Conservation (phyloP, 2,329 filamentous ascomycete genomes). For the Fusarium incarnatum region DNA sequence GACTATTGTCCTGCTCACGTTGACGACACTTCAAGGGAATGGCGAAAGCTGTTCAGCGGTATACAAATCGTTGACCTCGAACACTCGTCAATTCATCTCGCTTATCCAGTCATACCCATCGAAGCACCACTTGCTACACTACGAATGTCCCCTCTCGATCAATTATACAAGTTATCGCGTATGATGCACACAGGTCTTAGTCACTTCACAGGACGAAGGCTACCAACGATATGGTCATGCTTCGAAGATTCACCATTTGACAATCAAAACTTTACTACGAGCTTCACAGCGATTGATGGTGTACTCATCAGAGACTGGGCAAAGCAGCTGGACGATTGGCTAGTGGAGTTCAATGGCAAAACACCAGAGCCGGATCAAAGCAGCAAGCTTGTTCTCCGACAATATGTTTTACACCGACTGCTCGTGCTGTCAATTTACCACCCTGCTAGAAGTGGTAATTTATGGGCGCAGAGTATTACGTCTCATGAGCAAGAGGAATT, state of each 20-base stretch:
- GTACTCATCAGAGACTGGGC: conserved; percentile 18
- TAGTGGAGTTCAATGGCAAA: conserved; percentile 15
- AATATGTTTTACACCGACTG: conserved; percentile 10
- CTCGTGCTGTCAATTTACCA: conserved; percentile 8
- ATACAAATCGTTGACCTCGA: conserved; percentile 21
- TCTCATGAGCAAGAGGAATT: conserved; percentile 21
- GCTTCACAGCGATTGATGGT: conserved; percentile 9
- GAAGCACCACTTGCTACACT: conserved; percentile 4
- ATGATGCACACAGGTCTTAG: conserved; percentile 21
- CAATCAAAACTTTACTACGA: neutral
- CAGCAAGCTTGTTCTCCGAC: conserved; percentile 11
- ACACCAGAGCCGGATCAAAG: conserved; percentile 13
- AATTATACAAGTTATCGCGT: conserved; percentile 6
- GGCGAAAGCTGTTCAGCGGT: conserved; percentile 15
- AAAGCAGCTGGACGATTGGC: conserved; percentile 9
- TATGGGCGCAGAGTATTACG: conserved; percentile 13
- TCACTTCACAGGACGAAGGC: neutral
- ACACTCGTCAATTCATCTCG: conserved; percentile 14
- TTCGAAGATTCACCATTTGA: conserved; percentile 1
- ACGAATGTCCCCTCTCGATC: conserved; percentile 9
- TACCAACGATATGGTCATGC: conserved; percentile 16
- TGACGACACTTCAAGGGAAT: conserved; percentile 17
- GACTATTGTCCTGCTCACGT: conserved; percentile 21
- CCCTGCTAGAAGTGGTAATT: conserved; percentile 5
- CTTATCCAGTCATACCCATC: conserved; percentile 12